Evolutionary conservation across 192 early-diverging fungal genomes (phyloP).

Genomic region (Gamsiella multidivaricata): DNA sequence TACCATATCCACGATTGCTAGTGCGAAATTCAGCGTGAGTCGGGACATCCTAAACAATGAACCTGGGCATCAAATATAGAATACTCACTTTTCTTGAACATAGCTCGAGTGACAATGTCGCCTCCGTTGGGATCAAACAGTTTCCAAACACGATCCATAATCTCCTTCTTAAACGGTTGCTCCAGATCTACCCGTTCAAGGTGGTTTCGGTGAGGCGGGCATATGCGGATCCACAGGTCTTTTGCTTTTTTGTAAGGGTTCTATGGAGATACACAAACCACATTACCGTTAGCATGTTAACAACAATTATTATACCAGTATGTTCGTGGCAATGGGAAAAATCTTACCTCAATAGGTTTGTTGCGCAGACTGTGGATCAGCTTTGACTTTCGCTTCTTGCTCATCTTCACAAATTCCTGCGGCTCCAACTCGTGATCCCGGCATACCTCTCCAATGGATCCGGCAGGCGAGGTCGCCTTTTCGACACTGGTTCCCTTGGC

Average conservation of each 20-base stretch:
- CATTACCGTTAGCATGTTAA: no score
- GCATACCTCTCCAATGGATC: constrained; percentile 17
- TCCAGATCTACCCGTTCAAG: constrained; percentile 31
- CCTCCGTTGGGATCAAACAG: constrained; percentile 30
- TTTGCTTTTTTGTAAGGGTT: constrained; percentile 49
- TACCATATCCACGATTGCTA: constrained; percentile 49
- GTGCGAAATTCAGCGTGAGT: neutral
- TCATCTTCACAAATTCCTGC: constrained; percentile 37
- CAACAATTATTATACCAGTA: neutral
- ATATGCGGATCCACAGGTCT: constrained; percentile 32
- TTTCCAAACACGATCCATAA: constrained; percentile 41
- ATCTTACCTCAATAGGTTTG: constrained; percentile 41
- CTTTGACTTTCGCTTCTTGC: constrained; percentile 24
- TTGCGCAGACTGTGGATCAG: constrained; percentile 39
- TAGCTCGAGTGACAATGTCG: constrained; percentile 26
- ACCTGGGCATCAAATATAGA: neutral
- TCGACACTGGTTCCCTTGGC: neutral
- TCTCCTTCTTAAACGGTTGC: constrained; percentile 35
- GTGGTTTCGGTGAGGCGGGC: constrained; percentile 35
- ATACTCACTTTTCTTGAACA: constrained; percentile 44
- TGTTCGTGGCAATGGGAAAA: no score
- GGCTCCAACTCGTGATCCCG: constrained; percentile 32
- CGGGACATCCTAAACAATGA: neutral
- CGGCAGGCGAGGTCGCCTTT: constrained; percentile 4
- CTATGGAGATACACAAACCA: neutral